Conservation (phyloP, 108 stramenopile genomes). For the Stephanodiscus triporus region DNA sequence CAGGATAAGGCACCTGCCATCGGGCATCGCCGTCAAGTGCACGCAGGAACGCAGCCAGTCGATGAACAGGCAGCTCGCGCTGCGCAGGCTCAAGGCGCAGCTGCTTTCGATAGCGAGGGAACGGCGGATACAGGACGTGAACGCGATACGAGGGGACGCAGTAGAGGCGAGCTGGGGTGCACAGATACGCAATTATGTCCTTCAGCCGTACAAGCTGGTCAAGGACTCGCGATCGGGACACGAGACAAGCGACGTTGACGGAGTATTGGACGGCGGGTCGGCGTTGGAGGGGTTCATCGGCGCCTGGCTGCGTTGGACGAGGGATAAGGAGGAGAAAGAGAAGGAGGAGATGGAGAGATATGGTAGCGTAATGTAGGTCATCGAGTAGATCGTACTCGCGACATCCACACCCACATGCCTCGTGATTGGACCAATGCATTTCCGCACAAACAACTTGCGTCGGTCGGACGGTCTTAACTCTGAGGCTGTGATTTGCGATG, state of each 20-base stretch:
- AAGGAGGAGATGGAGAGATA: constrained; percentile 32
- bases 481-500: too few species aligned
- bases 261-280: constrained; percentile 84
- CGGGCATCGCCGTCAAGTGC: constrained; percentile 90
- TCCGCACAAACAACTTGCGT: too few species aligned
- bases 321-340: constrained; percentile 58
- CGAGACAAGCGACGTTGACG: constrained; percentile 84
- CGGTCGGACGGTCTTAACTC: too few species aligned
- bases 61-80: constrained; percentile 85
- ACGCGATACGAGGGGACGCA: constrained; percentile 80
- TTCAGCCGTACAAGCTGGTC: constrained; percentile 97
- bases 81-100: constrained; percentile 87
- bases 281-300: constrained; percentile 78
- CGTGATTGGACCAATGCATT: too few species aligned
- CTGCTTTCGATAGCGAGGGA: constrained; percentile 78
- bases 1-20: constrained; percentile 96
- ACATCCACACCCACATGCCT: too few species aligned
- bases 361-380: constrained; percentile 11
- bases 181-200: constrained; percentile 90
- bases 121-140: constrained; percentile 64
- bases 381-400: too few species aligned
- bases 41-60: constrained; percentile 95
- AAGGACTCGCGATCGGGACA: constrained; percentile 93
- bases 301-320: constrained; percentile 55
- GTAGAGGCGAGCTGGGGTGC: constrained; percentile 93